A percentile compares a stretch with the other conserved stretches of the same genome.
phyloP scores from a whole-genome alignment of 2,329 filamentous ascomycete species.

The Ophiocordyceps unilateralis region DNA sequence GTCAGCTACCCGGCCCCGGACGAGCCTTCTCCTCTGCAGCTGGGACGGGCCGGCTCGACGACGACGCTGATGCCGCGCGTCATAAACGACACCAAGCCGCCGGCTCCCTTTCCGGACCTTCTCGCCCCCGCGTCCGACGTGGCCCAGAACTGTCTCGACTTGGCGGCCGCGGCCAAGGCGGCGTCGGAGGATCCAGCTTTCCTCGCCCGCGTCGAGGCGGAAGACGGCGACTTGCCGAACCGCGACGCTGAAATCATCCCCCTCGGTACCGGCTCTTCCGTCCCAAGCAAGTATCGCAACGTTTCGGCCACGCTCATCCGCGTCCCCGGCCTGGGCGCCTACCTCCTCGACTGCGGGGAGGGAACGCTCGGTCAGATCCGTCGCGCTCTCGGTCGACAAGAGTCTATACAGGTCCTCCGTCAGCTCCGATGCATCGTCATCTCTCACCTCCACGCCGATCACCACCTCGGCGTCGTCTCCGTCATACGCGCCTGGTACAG shows the following conservation, averaged over 20 bases:
- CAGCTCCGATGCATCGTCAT: conserved; percentile 78
- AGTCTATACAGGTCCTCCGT: conserved; percentile 53
- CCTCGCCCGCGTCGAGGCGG: too few species aligned
- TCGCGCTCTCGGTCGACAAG: conserved; percentile 48
- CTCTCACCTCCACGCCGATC: conserved; percentile 89
- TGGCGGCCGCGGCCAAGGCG: too few species aligned
- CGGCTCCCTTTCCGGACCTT: conserved; percentile 27
- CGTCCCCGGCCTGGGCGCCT: conserved; percentile 72
- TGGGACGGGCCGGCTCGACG: conserved; percentile 25
- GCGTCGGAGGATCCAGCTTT: too few species aligned
- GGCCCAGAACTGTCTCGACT: too few species aligned
- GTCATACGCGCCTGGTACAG: conserved; percentile 75
- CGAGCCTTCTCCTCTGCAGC: conserved; percentile 13
- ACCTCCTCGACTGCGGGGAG: conserved; percentile 83
- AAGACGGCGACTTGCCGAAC: conserved; percentile 49
- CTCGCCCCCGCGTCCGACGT: conserved; percentile 25
- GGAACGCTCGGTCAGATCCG: conserved; percentile 78
- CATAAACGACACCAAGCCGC: conserved; percentile 25
- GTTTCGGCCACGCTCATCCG: conserved; percentile 77
- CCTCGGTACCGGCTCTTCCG: conserved; percentile 78
- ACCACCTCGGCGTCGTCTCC: conserved; percentile 72
- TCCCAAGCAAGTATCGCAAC: conserved; percentile 88
- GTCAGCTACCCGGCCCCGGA: conserved; percentile 8
- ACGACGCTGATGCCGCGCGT: conserved; percentile 29
- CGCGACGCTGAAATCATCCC: conserved; percentile 69